Evolutionary conservation across 306 rosid genomes (phyloP), one percentile per base, ranked within the genome.

Genomic region (Parietaria judaica): DNA sequence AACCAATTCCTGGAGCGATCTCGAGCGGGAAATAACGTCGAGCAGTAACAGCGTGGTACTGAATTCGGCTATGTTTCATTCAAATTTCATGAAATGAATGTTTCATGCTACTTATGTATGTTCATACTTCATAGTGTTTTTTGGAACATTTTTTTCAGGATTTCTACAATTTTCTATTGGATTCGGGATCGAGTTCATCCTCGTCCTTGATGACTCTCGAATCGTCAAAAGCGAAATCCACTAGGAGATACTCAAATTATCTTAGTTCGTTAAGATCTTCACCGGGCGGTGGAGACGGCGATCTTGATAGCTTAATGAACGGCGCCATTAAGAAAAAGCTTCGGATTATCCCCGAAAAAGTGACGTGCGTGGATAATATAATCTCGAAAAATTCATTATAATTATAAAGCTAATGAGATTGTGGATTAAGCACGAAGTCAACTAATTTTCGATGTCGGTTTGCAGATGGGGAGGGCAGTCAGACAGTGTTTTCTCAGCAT

Each of bases 401-500:
- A 36, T 1, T 11, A 57, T 36, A 8, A 13, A 23, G 11, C 5
- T 17, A 54, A 54, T 6, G 31, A 9, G 31, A 16, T 8, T 54
- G 10, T 54, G 54, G 4, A 54, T 17, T 54, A 14, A 17, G 9
- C 6, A 14, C 14, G 31, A 41, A 5, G 45, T 41, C 0, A 23
- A 14, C 31, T 54, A 17, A 6, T 57, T 36, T 5, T 44, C 43
- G 23, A 17, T 23, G 9, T 6, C 5, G 37, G n/a, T 51, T 11
- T 5, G 41, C 77, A 92, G 98, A 68, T 92, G 98, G 98, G 81
- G 83, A 68, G 81, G 70, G 15, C 95, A 92, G 55, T 54, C 83
- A 3, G 53, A 15, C 3, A 0, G 10, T 0, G 99, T 82, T 5
- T 92, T 86, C 41, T 0, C 4, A 3, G 0, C 39, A 12, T 69